Evolutionary conservation across 257 asterid species (phyloP).

Genomic region (Jaltomata sinuosa): DNA sequence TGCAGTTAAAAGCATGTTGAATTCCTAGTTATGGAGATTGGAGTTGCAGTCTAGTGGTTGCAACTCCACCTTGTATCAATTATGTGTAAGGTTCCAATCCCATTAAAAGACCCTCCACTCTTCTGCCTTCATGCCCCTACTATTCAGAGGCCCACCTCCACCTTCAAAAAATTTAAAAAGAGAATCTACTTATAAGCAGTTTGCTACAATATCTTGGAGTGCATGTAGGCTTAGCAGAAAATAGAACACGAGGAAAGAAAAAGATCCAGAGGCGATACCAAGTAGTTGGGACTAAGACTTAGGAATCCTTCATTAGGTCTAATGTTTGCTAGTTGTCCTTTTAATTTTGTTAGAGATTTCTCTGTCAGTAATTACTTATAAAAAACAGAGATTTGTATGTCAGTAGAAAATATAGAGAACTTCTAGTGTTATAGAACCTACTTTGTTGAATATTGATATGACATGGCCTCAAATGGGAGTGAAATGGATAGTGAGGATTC

Average conservation of each 20-base stretch:
- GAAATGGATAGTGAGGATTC: background rate
- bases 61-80: background rate
- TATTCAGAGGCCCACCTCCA: background rate
- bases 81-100: background rate
- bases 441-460: background rate
- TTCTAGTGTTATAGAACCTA: background rate
- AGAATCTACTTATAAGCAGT: background rate
- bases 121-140: background rate
- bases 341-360: background rate
- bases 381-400: background rate
- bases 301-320: background rate
- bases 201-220: background rate
- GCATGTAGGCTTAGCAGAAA: background rate
- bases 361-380: background rate
- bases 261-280: background rate
- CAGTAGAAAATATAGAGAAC: background rate
- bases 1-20: background rate
- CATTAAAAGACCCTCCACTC: background rate
- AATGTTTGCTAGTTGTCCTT: background rate
- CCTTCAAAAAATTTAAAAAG: background rate
- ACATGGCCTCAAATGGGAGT: background rate
- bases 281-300: background rate
- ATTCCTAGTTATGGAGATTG: background rate
- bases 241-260: background rate
- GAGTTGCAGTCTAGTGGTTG: background rate